Conservation (phyloP, 441 rosid species). For the Lepidium campestre region DNA sequence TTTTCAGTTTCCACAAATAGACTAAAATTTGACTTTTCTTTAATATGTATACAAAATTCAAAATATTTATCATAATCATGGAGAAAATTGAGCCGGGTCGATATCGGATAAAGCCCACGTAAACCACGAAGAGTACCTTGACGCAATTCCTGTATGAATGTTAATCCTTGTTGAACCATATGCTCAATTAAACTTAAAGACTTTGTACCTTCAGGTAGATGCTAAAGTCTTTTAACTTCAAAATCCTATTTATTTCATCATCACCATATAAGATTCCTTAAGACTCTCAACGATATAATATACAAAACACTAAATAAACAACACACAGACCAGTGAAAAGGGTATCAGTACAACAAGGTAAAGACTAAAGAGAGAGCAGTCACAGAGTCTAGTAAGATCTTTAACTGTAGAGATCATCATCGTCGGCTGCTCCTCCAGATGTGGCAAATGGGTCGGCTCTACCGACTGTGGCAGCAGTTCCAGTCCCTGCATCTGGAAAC, state of each 20-base stretch:
- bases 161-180: too few species aligned
- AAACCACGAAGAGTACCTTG: too few species aligned
- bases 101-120: too few species aligned
- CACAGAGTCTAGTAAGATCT: not conserved
- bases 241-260: not conserved
- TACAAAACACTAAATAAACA: conserved; percentile 6
- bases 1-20: not conserved
- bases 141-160: too few species aligned
- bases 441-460: conserved; percentile 38
- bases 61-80: not conserved
- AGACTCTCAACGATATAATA: not conserved
- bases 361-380: not conserved
- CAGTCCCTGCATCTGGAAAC: conserved; percentile 30
- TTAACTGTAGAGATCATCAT: conserved; percentile 50
- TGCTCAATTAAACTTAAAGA: too few species aligned
- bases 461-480: conserved; percentile 19
- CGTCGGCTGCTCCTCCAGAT: conserved; percentile 38
- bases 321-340: not conserved
- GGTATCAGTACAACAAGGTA: not conserved
- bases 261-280: not conserved
- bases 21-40: too few species aligned
- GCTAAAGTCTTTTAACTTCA: not conserved
- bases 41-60: not conserved
- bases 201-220: too few species aligned
- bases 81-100: too few species aligned